phyloP scores from a whole-genome alignment of 768 basidiomycete species.

The Fomitopsis serialis region DNA sequence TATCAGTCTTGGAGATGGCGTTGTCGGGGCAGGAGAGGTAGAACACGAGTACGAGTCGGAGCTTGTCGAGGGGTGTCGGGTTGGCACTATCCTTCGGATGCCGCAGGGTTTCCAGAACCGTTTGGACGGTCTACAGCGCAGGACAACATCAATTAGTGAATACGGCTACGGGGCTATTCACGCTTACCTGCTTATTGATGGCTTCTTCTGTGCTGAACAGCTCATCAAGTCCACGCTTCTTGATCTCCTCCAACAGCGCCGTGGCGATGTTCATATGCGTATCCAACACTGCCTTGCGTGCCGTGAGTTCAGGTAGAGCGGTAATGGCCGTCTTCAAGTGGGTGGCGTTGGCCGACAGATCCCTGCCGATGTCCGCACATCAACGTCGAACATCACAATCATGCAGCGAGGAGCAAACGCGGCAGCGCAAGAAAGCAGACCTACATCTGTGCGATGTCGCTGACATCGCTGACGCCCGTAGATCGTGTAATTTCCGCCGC shows the following conservation, averaged over 20 bases:
- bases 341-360: slow-evolving; percentile 87
- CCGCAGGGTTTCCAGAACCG: slow-evolving; percentile 85
- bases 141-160: neutral
- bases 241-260: slow-evolving; percentile 90
- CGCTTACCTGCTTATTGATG: slow-evolving; percentile 71
- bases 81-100: slow-evolving; percentile 57
- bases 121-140: slow-evolving; percentile 54
- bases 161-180: neutral
- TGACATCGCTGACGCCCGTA: slow-evolving; percentile 93
- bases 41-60: slow-evolving; percentile 92
- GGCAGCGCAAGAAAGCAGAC: slow-evolving; percentile 20
- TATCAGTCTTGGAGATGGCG: slow-evolving; percentile 80
- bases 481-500: slow-evolving; percentile 95
- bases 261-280: slow-evolving; percentile 99
- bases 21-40: slow-evolving; percentile 86
- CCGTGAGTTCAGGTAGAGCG: slow-evolving; percentile 92
- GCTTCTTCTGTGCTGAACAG: slow-evolving; percentile 96
- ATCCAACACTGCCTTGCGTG: slow-evolving; percentile 93
- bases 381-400: slow-evolving; percentile 2
- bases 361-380: slow-evolving; percentile 37
- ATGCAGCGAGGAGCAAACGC: neutral
- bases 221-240: slow-evolving; percentile 90
- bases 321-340: slow-evolving; percentile 97
- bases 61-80: slow-evolving; percentile 77
- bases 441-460: slow-evolving; percentile 90